Percentiles rank a stretch among this genome's conserved stretches.
These are phyloP conservation scores for Datura wrightii DNA, from an alignment of 257 asterid genomes.

Conservation along the genomic window DNA sequence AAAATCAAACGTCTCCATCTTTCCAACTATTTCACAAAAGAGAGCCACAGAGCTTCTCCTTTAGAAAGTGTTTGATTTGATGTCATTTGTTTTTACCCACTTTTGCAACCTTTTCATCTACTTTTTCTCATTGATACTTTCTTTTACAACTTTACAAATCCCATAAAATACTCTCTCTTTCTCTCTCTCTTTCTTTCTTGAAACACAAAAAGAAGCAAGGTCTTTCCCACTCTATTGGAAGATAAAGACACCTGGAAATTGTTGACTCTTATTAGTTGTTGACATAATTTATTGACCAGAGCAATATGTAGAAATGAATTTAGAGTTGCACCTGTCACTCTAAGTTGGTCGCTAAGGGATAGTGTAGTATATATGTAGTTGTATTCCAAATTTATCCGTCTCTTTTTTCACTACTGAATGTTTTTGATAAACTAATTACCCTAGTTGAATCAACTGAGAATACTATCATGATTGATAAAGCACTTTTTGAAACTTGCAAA, in stretches of 20 bases:
- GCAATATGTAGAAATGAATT: not conserved
- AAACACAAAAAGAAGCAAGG: constrained; percentile 26
- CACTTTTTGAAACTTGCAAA: too few species aligned
- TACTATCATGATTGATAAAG: too few species aligned
- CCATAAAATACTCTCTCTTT: not conserved
- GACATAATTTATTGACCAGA: not conserved
- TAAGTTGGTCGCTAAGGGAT: too few species aligned
- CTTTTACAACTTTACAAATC: not conserved
- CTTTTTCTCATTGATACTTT: constrained; percentile 38
- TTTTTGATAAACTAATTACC: too few species aligned
- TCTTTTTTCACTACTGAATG: too few species aligned
- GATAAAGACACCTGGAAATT: constrained; percentile 21
- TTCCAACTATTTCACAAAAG: constrained; percentile 19
- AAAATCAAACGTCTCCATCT: constrained; percentile 25
- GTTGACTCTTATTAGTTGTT: constrained; percentile 34
- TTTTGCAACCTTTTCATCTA: constrained; percentile 50
- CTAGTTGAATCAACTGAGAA: too few species aligned
- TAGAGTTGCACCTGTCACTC: not conserved
- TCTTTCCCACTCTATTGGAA: constrained; percentile 64
- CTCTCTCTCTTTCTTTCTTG: not conserved
- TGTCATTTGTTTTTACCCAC: constrained; percentile 53
- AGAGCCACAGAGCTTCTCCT: constrained; percentile 20
- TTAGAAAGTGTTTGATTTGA: constrained; percentile 68
- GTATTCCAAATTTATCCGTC: too few species aligned
- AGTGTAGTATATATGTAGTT: too few species aligned